Conservation (phyloP, 2,329 filamentous ascomycete genomes). For the Ophiostoma pallidulum region DNA sequence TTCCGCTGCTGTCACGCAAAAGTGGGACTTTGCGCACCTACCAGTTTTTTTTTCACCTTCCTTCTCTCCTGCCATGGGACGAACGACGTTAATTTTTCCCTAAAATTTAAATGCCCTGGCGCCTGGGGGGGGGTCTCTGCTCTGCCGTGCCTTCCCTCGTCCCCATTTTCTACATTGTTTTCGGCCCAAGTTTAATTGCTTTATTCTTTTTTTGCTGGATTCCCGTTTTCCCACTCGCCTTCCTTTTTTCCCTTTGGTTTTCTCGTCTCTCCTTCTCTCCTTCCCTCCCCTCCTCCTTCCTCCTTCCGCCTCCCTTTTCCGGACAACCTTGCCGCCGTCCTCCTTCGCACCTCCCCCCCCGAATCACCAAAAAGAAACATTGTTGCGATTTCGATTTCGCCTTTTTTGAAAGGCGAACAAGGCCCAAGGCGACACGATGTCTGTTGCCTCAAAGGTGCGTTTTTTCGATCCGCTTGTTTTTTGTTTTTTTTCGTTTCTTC, state of each 20-base stretch:
- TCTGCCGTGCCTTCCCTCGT: neutral
- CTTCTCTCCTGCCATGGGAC: neutral
- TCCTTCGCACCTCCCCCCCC: neutral
- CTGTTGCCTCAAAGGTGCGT: constrained; percentile 52
- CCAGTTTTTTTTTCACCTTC: constrained; percentile 14
- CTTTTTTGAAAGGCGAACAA: constrained; percentile 43
- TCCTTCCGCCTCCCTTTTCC: neutral
- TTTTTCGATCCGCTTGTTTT: neutral
- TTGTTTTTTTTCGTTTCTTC: neutral
- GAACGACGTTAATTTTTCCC: no score
- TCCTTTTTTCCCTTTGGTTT: constrained; percentile 17
- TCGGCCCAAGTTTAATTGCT: neutral
- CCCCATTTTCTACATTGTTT: constrained; percentile 1
- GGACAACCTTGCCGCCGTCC: neutral
- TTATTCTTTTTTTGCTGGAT: constrained; percentile 3
- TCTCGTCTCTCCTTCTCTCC: constrained; percentile 11
- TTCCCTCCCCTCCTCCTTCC: constrained; percentile 13
- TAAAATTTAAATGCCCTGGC: no score
- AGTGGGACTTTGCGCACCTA: constrained; percentile 10
- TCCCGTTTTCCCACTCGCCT: constrained; percentile 3
- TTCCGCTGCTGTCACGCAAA: constrained; percentile 3
- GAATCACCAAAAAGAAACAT: constrained; percentile 9
- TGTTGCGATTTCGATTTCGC: constrained; percentile 27
- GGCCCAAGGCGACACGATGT: constrained; percentile 47
- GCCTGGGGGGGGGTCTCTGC: no score